Base-by-base conservation (phyloP, 2,329 filamentous ascomycete genomes). In the Lachnellula hyalina region DNA sequence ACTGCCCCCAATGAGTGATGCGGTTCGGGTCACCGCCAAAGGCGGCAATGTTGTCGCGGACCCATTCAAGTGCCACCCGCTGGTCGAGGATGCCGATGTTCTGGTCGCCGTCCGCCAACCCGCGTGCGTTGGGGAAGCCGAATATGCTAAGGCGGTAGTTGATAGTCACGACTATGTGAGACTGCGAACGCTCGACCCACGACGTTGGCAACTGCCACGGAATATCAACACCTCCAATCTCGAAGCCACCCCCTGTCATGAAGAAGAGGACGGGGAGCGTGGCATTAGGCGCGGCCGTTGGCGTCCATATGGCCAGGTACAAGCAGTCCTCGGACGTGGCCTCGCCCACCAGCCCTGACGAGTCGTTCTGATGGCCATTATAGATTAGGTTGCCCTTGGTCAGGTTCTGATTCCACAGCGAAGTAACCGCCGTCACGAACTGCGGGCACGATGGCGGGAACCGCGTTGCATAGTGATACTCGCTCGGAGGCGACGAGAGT, bases 21-120 rank as follows among this genome's bases (percentile, higher is more conserved):
- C 59, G 56, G 3, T 68, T 49, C 1, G 71, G 72, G 58, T 85
- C 77, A 1, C 82, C 83, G 0, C 87, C 87, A 74, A 3, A 89
- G 76, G 5, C 87, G 87, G 5, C 88, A 68, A 65, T 91, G 66
- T 84, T 85, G 34, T 75, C 71, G 55, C 74, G 72, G 40, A 85
- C 75, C 83, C 83, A 86, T 53, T 73, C 70, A 19, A 86, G 71
- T 11, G 80, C 74, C n/a, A 76, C 63, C 56, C 79, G 75, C 68
- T 86, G 82, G 63, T 87, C 84, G 57, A 76, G 73, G 50, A 86
- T 68, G 1, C 85, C 85, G 11, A 54, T 41, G 32, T 57, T 57
- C 79, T 2, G 67, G 5, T 12, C 2, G 3, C 5, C 17, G 4
- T 28, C n/a, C 12, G n/a, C 25, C n/a, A 45, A 25, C 11, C 44